These are phyloP conservation scores for Naematelia encephala DNA, from an alignment of 768 basidiomycete genomes.

Conservation along the genomic window DNA sequence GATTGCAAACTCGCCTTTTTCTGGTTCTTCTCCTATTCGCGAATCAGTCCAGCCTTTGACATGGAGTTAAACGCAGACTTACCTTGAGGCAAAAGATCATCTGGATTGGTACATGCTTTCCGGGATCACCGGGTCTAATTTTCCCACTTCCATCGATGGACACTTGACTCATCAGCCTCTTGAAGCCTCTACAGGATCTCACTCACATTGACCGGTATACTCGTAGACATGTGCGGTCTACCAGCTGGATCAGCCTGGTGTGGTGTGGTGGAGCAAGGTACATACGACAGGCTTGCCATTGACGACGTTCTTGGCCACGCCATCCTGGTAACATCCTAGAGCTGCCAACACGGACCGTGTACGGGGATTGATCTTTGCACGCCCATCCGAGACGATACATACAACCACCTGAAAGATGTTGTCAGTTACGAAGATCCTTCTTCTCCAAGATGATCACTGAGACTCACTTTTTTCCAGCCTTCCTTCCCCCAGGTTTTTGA, in stretches of 20 bases:
- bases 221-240: slow-evolving; percentile 48
- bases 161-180: slow-evolving; percentile 55
- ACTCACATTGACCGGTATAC: slow-evolving; percentile 76
- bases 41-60: slow-evolving; percentile 58
- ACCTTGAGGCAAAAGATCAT: slow-evolving; percentile 67
- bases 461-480: slow-evolving; percentile 81
- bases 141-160: slow-evolving; percentile 77
- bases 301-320: slow-evolving; percentile 59
- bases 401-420: slow-evolving; percentile 68
- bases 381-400: slow-evolving; percentile 83
- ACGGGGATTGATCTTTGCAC: slow-evolving; percentile 72
- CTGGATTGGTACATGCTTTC: slow-evolving; percentile 82
- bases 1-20: slow-evolving; percentile 56
- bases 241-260: neutral
- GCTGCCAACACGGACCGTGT: slow-evolving; percentile 68
- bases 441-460: neutral
- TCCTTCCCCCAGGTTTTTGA: slow-evolving; percentile 96
- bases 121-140: slow-evolving; percentile 60
- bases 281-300: slow-evolving; percentile 69
- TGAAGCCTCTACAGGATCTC: neutral
- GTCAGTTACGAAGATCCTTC: neutral
- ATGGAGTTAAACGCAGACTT: slow-evolving; percentile 40
- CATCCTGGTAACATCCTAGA: slow-evolving; percentile 93
- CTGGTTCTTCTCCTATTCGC: slow-evolving; percentile 59
- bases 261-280: slow-evolving; percentile 6